A percentile compares a stretch with the other conserved stretches of the same genome.
phyloP scores from a whole-genome alignment of 306 rosid genomes.

The Comarum palustre region DNA sequence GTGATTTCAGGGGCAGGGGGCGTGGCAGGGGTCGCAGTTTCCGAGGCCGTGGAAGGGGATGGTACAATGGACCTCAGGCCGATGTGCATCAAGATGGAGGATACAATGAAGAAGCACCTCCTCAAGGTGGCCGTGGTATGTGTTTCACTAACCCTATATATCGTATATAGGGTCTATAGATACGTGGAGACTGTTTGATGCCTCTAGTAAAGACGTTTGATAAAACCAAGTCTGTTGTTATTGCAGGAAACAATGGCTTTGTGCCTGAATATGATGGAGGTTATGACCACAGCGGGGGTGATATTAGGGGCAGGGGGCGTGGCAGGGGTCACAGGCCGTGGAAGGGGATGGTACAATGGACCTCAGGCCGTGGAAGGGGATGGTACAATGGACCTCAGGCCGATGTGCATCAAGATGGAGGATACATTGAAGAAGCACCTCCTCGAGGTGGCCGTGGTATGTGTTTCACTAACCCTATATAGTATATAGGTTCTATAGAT shows the following conservation, averaged over 20 bases:
- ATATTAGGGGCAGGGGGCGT: slow-evolving; percentile 73
- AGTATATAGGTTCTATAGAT: neutral
- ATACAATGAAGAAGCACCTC: slow-evolving; percentile 63
- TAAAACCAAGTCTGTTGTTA: neutral
- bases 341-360: slow-evolving; percentile 82
- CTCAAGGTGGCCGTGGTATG: slow-evolving; percentile 62
- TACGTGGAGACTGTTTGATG: neutral
- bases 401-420: slow-evolving; percentile 70
- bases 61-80: slow-evolving; percentile 55
- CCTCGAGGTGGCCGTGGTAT: slow-evolving; percentile 61
- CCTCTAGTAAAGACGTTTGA: neutral
- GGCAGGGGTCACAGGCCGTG: slow-evolving; percentile 86
- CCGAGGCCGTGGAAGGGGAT: slow-evolving; percentile 92
- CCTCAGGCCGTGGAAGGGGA: too few species aligned
- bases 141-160: too few species aligned
- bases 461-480: too few species aligned
- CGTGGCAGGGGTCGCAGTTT: slow-evolving; percentile 77
- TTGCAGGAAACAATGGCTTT: slow-evolving; percentile 67
- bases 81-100: slow-evolving; percentile 71
- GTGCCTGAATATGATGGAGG: slow-evolving; percentile 70
- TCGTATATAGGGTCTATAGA: too few species aligned
- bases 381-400: slow-evolving; percentile 42
- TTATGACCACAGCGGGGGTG: slow-evolving; percentile 60
- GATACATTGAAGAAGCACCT: slow-evolving; percentile 65
- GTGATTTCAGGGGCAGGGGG: slow-evolving; percentile 66